phyloP scores from a whole-genome alignment of 495 filamentous ascomycete genomes.

The Penicillium diatomitis region DNA sequence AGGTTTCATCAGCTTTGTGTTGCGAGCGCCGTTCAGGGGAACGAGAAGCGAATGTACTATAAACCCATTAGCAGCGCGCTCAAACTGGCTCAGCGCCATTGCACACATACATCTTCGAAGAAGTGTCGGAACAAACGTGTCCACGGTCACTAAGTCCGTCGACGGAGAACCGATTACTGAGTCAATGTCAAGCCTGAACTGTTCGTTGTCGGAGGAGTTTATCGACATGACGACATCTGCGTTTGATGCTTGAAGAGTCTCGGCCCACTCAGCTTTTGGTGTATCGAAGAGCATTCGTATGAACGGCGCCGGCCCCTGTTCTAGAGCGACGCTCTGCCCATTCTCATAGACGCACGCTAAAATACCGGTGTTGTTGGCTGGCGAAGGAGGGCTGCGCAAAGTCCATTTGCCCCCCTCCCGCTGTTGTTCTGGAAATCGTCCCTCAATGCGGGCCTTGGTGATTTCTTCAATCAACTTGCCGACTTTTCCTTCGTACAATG shows the following conservation, averaged over 20 bases:
- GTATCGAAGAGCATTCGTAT: slow-evolving; percentile 34
- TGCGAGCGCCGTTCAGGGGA: slow-evolving; percentile 59
- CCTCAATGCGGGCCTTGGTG: slow-evolving; percentile 76
- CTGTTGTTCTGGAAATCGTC: slow-evolving; percentile 67
- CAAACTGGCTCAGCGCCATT: no score
- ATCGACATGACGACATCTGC: slow-evolving; percentile 34
- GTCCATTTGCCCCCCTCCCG: slow-evolving; percentile 74
- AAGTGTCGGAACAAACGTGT: slow-evolving; percentile 60
- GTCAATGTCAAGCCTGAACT: slow-evolving; percentile 52
- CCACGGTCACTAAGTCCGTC: slow-evolving; percentile 57
- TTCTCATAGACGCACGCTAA: slow-evolving; percentile 74
- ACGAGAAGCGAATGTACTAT: slow-evolving; percentile 47
- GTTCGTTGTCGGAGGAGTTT: slow-evolving; percentile 21
- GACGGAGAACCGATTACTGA: slow-evolving; percentile 52
- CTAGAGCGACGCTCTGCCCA: slow-evolving; percentile 20
- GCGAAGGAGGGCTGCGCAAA: slow-evolving; percentile 53
- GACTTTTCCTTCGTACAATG: slow-evolving; percentile 72
- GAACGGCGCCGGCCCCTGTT: slow-evolving; percentile 19
- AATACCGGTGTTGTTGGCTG: slow-evolving; percentile 52
- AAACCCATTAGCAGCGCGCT: neutral
- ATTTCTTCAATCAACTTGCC: slow-evolving; percentile 76
- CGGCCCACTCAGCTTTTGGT: slow-evolving; percentile 19
- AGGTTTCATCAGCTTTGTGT: slow-evolving; percentile 53
- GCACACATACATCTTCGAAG: slow-evolving; percentile 51
- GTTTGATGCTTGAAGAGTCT: slow-evolving; percentile 21